Percentiles rank a stretch among this genome's conserved stretches.
phyloP scores from a whole-genome alignment of 805 yeast species.

The Nadsonia fulvescens region DNA sequence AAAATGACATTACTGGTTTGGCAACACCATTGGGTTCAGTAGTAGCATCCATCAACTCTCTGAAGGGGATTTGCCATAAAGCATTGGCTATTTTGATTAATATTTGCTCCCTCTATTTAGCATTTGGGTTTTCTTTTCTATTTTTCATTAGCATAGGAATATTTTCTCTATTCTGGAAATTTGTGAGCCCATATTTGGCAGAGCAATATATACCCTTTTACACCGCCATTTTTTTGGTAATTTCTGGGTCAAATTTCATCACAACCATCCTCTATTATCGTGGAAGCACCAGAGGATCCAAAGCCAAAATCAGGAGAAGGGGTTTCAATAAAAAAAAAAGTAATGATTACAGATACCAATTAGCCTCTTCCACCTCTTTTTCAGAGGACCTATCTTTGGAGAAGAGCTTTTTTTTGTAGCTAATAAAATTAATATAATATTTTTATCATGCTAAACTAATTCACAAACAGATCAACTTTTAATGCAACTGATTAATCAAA shows the following conservation, averaged over 20 bases:
- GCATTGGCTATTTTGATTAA: too few species aligned
- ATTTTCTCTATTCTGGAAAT: slow-evolving; percentile 26
- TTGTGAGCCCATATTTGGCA: slow-evolving; percentile 27
- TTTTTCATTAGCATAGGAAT: slow-evolving; percentile 26
- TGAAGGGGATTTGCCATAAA: too few species aligned
- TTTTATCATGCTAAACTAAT: too few species aligned
- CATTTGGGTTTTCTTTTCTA: slow-evolving; percentile 19
- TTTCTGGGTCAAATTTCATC: slow-evolving; percentile 26
- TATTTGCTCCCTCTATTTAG: too few species aligned
- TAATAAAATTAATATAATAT: not conserved
- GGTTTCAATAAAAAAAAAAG: not conserved
- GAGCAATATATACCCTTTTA: slow-evolving; percentile 21
- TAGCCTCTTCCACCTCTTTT: not conserved
- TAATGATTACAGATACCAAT: too few species aligned
- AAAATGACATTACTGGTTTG: too few species aligned
- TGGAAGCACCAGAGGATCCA: slow-evolving; percentile 24
- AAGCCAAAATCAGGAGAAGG: slow-evolving; percentile 8
- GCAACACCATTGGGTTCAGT: too few species aligned
- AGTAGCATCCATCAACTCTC: too few species aligned
- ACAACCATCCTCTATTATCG: slow-evolving; percentile 24
- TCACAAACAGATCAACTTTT: slow-evolving; percentile 1
- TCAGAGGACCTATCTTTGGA: slow-evolving; percentile 1
- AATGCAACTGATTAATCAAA: not conserved
- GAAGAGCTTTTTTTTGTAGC: not conserved
- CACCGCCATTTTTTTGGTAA: too few species aligned